phyloP scores from a whole-genome alignment of 2,329 filamentous ascomycete genomes.

The Pseudopithomyces chartarum region DNA sequence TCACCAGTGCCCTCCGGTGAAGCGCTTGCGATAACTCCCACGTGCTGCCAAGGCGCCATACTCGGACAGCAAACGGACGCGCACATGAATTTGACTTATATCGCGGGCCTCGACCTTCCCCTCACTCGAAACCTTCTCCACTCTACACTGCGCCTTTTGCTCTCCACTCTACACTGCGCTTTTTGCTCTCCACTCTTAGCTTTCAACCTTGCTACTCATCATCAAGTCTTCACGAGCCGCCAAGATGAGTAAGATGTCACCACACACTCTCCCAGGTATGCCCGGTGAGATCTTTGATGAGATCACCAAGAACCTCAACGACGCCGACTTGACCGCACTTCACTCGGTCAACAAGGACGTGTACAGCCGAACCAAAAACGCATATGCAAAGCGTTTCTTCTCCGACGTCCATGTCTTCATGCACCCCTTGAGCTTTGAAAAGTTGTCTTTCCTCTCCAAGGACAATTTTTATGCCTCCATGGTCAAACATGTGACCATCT shows the following conservation, averaged over 20 bases:
- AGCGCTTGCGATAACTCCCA: too few relatives aligned
- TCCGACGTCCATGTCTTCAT: neutral
- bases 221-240: neutral
- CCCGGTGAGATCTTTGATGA: neutral
- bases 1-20: too few relatives aligned
- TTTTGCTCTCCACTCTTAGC: neutral
- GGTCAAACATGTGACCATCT: neutral
- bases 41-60: too few relatives aligned
- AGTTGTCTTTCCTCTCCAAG: neutral
- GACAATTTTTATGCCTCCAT: neutral
- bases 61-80: neutral
- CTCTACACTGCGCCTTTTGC: too few relatives aligned
- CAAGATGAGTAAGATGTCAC: neutral
- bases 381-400: neutral
- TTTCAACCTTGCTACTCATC: neutral
- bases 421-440: neutral
- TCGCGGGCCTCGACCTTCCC: neutral
- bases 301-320: neutral
- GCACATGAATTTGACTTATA: neutral
- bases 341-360: neutral
- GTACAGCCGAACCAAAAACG: neutral
- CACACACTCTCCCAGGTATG: neutral
- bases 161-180: too few relatives aligned
- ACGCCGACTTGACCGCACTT: neutral
- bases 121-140: neutral